Evolutionary conservation across 108 stramenopile species (phyloP).

Genomic region (Poteriospumella lacustris): DNA sequence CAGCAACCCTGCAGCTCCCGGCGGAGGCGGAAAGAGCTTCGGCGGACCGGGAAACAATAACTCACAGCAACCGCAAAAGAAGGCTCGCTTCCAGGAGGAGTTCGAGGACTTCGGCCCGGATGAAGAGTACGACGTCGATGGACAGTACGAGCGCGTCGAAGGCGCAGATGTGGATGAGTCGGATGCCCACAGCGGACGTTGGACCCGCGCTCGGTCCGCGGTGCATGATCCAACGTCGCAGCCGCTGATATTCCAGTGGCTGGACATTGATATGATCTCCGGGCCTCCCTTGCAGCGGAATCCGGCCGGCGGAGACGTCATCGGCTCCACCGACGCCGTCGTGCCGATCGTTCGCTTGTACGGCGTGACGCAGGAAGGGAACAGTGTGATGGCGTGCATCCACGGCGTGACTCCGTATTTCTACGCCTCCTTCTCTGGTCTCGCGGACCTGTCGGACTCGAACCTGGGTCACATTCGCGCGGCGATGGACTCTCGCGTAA

Average conservation of each 20-base stretch:
- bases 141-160: constrained; percentile 5
- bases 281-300: constrained; percentile 66
- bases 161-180: neutral
- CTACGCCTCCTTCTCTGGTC: constrained; percentile 44
- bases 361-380: constrained; percentile 83
- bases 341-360: constrained; percentile 88
- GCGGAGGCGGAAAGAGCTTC: too few species aligned
- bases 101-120: neutral
- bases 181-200: too few species aligned
- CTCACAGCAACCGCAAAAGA: neutral
- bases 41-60: too few species aligned
- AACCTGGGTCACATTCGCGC: constrained; percentile 48
- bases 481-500: constrained; percentile 32
- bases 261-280: constrained; percentile 88
- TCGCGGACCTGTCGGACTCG: neutral
- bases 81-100: neutral
- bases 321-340: constrained; percentile 51
- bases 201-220: neutral
- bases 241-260: constrained; percentile 75
- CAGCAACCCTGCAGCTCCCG: too few species aligned
- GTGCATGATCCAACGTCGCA: constrained; percentile 26
- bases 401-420: constrained; percentile 95
- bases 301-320: constrained; percentile 62
- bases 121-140: neutral
- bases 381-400: constrained; percentile 79